Evolutionary conservation across 306 rosid species (phyloP).

Genomic region (Pterocarpus macrocarpus): DNA sequence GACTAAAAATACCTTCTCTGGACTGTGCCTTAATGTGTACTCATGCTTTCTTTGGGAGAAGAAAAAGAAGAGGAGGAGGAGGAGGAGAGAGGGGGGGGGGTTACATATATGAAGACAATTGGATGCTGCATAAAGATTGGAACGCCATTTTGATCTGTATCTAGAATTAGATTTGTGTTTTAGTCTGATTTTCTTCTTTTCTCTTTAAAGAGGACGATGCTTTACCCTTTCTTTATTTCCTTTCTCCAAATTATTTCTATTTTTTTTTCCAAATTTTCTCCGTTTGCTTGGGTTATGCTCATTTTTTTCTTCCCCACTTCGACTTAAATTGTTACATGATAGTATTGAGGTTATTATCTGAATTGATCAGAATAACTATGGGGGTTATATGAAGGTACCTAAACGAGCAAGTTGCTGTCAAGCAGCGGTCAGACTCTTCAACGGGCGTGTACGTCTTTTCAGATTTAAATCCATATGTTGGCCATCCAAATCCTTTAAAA

Average conservation of each 20-base stretch:
- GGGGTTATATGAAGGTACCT: conserved; percentile 64
- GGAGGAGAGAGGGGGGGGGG: background rate
- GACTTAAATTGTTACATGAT: background rate
- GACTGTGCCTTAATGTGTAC: conserved; percentile 3
- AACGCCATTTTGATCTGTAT: conserved; percentile 36
- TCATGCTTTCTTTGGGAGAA: background rate
- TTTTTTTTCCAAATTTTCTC: background rate
- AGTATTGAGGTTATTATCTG: conserved; percentile 9
- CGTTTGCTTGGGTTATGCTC: no score
- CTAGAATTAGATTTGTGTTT: conserved; percentile 12
- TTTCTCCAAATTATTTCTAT: conserved; percentile 17
- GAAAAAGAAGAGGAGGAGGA: no score
- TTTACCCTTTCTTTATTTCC: conserved; percentile 30
- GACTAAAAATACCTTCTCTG: conserved; percentile 10
- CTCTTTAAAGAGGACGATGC: background rate
- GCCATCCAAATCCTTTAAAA: conserved; percentile 92
- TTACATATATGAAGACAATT: conserved; percentile 1
- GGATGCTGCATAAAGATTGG: background rate
- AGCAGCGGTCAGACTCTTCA: conserved; percentile 71
- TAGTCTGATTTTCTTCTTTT: conserved; percentile 24
- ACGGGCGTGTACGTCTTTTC: conserved; percentile 93
- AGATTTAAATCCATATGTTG: conserved; percentile 98
- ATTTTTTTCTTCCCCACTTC: no score
- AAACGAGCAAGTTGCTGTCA: conserved; percentile 80
- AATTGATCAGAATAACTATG: conserved; percentile 47